These are phyloP conservation scores for Adansonia gregorii DNA, from an alignment of 441 rosid species.

Conservation along the genomic window DNA sequence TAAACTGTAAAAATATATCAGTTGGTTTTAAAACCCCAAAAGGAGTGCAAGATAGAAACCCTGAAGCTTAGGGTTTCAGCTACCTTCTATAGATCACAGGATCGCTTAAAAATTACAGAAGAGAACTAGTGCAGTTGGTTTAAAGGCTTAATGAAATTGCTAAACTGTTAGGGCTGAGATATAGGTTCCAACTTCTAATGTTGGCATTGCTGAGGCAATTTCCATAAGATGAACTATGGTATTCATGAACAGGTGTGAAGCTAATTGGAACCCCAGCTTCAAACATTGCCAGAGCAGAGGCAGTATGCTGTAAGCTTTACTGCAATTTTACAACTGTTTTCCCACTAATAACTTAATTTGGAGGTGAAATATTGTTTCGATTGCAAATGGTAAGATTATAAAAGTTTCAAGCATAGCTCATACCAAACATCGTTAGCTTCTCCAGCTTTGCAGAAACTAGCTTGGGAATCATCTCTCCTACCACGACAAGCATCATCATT, in stretches of 20 bases:
- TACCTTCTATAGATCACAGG: not conserved
- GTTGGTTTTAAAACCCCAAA: not conserved
- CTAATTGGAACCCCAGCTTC: not conserved
- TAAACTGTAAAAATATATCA: constrained; percentile 13
- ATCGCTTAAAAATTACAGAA: not conserved
- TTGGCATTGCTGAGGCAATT: not conserved
- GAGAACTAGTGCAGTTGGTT: not conserved
- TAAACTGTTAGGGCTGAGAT: not conserved
- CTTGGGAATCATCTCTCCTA: constrained; percentile 61
- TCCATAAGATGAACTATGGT: not conserved
- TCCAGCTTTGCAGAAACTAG: constrained; percentile 64
- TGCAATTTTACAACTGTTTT: not conserved
- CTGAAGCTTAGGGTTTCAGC: not conserved
- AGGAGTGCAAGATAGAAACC: not conserved
- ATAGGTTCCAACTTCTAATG: constrained; percentile 1
- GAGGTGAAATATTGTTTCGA: constrained; percentile 10
- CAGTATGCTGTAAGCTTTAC: not conserved
- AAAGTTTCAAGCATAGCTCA: constrained; percentile 28
- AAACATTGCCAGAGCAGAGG: not conserved
- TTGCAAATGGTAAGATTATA: not conserved
- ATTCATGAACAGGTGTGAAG: not conserved
- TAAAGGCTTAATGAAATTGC: not conserved
- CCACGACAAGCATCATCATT: constrained; percentile 51
- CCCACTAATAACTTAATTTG: not conserved
- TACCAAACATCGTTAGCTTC: constrained; percentile 92